phyloP scores from a whole-genome alignment of 2,329 filamentous ascomycete species.

The Pseudogymnoascus sp. region DNA sequence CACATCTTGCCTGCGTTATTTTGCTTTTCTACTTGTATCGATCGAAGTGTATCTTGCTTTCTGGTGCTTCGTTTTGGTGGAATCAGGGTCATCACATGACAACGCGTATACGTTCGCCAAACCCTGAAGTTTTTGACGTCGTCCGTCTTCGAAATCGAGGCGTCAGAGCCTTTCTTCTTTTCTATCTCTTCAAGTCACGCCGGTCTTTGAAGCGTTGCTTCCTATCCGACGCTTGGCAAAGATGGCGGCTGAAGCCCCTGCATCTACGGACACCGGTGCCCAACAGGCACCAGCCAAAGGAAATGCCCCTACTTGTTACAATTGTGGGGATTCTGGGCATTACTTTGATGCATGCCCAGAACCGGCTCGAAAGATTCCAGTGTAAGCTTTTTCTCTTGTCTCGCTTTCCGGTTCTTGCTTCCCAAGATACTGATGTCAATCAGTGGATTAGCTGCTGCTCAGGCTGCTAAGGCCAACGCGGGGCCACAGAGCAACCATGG shows the following conservation, averaged over 20 bases:
- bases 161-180: background rate
- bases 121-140: background rate
- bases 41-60: background rate
- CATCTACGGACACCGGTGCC: background rate
- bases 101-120: background rate
- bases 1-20: background rate
- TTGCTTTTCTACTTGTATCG: background rate
- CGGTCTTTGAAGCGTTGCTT: background rate
- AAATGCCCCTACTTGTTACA: conserved; percentile 36
- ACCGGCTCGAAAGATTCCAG: conserved; percentile 38
- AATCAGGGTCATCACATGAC: conserved; percentile 5
- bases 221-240: background rate
- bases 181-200: background rate
- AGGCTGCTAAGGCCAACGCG: conserved; percentile 6
- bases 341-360: conserved; percentile 47
- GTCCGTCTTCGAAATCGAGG: background rate
- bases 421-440: conserved; percentile 13
- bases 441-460: conserved; percentile 13
- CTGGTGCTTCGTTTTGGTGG: background rate
- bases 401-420: conserved; percentile 9
- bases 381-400: conserved; percentile 34
- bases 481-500: conserved; percentile 1
- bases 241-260: background rate
- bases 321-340: conserved; percentile 43
- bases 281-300: background rate